Percentiles rank a stretch among this genome's conserved stretches.
Evolutionary conservation across 169 alveolate genomes (phyloP).

Genomic region (Cyclospora cayetanensis): DNA sequence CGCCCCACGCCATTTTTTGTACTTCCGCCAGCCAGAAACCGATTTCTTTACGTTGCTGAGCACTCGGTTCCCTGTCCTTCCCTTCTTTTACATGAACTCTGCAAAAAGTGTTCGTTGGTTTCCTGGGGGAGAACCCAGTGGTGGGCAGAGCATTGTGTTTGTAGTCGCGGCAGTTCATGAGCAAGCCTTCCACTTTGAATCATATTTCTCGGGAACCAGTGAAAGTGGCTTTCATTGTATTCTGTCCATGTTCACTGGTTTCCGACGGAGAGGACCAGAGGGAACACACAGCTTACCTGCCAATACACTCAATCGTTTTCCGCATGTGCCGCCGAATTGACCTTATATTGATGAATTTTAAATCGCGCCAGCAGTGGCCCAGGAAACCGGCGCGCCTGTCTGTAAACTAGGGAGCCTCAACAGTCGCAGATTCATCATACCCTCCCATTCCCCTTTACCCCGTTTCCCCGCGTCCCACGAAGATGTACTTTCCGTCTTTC

Average conservation of each 20-base stretch:
- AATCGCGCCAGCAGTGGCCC: too few species aligned
- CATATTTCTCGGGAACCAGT: not conserved
- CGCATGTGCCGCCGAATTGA: not conserved
- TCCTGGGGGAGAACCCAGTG: not conserved
- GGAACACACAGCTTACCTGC: not conserved
- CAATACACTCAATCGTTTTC: not conserved
- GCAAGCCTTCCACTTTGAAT: too few species aligned
- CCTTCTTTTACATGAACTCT: too few species aligned
- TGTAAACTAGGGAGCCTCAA: not conserved
- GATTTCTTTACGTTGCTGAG: too few species aligned
- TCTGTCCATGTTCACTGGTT: not conserved
- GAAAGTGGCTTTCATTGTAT: too few species aligned
- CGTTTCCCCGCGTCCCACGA: not conserved
- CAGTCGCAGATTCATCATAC: not conserved
- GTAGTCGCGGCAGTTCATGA: not conserved
- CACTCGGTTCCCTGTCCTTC: too few species aligned
- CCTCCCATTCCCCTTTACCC: not conserved
- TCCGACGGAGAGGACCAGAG: not conserved
- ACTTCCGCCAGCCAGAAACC: too few species aligned
- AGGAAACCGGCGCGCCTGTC: not conserved
- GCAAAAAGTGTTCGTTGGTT: not conserved
- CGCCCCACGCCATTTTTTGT: too few species aligned
- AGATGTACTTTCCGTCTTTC: conserved; percentile 61
- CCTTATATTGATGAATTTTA: too few species aligned
- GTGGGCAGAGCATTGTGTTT: too few species aligned